These are phyloP conservation scores for Sugiyamaella grinbergsii DNA, from an alignment of 1,139 yeast genomes.

Conservation along the genomic window DNA sequence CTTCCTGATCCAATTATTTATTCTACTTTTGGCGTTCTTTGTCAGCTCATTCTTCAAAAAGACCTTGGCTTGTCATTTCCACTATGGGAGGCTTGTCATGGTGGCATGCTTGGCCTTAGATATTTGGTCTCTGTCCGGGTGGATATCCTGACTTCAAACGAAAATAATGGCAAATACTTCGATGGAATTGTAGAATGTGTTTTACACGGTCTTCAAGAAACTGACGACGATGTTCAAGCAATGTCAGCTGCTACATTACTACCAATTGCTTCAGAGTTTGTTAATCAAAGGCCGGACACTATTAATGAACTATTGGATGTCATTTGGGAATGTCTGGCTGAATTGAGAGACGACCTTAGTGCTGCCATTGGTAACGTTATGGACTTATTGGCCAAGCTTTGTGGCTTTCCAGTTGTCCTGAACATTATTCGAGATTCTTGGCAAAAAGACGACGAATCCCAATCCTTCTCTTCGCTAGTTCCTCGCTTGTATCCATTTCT, in stretches of 20 bases:
- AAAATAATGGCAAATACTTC: slow-evolving; percentile 52
- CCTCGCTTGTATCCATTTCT: slow-evolving; percentile 91
- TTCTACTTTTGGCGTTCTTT: slow-evolving; percentile 65
- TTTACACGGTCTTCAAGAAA: slow-evolving; percentile 76
- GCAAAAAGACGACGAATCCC: slow-evolving; percentile 46
- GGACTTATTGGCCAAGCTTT: slow-evolving; percentile 87
- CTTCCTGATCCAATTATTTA: slow-evolving; percentile 57
- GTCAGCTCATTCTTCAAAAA: slow-evolving; percentile 68
- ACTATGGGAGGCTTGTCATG: slow-evolving; percentile 98
- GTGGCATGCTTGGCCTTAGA: slow-evolving; percentile 92
- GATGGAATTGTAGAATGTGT: slow-evolving; percentile 83
- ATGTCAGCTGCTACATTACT: slow-evolving; percentile 92
- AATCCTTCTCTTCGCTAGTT: slow-evolving; percentile 72
- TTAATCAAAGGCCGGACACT: slow-evolving; percentile 59
- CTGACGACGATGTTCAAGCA: slow-evolving; percentile 95
- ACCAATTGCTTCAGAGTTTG: slow-evolving; percentile 87
- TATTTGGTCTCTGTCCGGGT: slow-evolving; percentile 91
- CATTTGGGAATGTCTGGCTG: slow-evolving; percentile 85
- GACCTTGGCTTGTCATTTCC: slow-evolving; percentile 49
- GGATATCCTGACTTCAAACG: slow-evolving; percentile 60
- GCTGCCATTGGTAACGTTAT: slow-evolving; percentile 96
- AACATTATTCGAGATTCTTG: slow-evolving; percentile 63
- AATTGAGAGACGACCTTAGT: slow-evolving; percentile 84
- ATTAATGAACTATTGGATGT: slow-evolving; percentile 70
- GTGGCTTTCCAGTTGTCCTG: slow-evolving; percentile 78